Evolutionary conservation across 805 yeast species (phyloP).

Genomic region (Candida sphagnicola): DNA sequence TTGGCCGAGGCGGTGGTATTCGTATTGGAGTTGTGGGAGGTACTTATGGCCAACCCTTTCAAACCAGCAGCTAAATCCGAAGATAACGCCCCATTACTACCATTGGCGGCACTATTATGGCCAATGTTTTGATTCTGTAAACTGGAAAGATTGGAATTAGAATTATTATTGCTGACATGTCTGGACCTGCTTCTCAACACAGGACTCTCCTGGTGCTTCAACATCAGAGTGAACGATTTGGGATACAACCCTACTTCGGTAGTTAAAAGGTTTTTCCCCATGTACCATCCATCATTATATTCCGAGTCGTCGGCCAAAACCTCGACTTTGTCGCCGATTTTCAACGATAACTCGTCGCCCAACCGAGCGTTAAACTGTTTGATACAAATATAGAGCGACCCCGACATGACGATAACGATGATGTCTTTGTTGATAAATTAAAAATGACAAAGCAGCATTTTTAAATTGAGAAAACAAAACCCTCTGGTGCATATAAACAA

Average conservation of each 20-base stretch:
- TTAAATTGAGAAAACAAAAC: no score
- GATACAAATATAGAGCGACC: constrained; percentile 52
- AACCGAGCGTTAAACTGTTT: constrained; percentile 85
- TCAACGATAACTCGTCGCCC: constrained; percentile 82
- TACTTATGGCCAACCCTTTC: no score
- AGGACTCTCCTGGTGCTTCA: constrained; percentile 14
- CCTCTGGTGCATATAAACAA: no score
- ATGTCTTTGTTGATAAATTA: not conserved
- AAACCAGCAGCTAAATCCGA: no score
- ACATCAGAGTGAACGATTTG: constrained; percentile 72
- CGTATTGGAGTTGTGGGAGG: no score
- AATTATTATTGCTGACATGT: constrained; percentile 4
- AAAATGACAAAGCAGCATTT: not conserved
- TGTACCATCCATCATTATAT: constrained; percentile 96
- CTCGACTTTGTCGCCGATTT: constrained; percentile 81
- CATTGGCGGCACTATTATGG: no score
- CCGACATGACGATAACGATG: no score
- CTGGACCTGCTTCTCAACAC: constrained; percentile 52
- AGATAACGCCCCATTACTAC: no score
- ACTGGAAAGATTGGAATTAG: not conserved
- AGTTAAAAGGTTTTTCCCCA: constrained; percentile 74
- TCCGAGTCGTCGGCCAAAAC: constrained; percentile 90
- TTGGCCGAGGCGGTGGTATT: no score
- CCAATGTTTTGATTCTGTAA: no score
- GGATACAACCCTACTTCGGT: constrained; percentile 87